Evolutionary conservation across 2,329 filamentous ascomycete genomes (phyloP).

Genomic region (Dryadomyces quercus-mongolicae): DNA sequence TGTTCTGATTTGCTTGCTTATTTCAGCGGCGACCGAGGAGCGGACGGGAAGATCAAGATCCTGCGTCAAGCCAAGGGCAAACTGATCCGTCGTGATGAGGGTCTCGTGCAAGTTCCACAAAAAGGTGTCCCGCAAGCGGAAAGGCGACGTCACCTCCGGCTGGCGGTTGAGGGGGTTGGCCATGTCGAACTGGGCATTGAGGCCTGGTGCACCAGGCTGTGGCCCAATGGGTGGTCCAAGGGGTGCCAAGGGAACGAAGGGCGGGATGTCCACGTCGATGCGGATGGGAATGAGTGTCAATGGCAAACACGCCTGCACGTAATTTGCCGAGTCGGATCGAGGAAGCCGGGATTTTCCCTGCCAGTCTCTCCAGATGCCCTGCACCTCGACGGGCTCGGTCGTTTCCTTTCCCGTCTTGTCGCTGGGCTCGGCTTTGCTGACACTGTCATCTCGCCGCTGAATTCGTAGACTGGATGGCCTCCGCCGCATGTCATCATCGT

Average conservation of each 20-base stretch:
- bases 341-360: slow-evolving; percentile 59
- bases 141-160: slow-evolving; percentile 70
- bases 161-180: slow-evolving; percentile 66
- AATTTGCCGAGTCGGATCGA: slow-evolving; percentile 47
- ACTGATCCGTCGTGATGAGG: slow-evolving; percentile 87
- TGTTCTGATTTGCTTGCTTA: slow-evolving; percentile 87
- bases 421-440: slow-evolving; percentile 48
- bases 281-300: slow-evolving; percentile 89
- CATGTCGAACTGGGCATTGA: slow-evolving; percentile 54
- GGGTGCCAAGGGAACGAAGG: slow-evolving; percentile 48
- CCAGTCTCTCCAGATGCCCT: slow-evolving; percentile 92
- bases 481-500: slow-evolving; percentile 64
- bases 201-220: slow-evolving; percentile 36
- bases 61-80: slow-evolving; percentile 80
- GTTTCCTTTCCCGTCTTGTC: slow-evolving; percentile 81
- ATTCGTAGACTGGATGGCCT: slow-evolving; percentile 77
- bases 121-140: slow-evolving; percentile 88
- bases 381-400: slow-evolving; percentile 63
- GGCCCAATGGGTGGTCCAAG: slow-evolving; percentile 12
- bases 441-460: slow-evolving; percentile 61
- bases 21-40: slow-evolving; percentile 57
- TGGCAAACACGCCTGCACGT: slow-evolving; percentile 62
- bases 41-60: slow-evolving; percentile 84
- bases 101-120: slow-evolving; percentile 96
- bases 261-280: slow-evolving; percentile 84